Conservation (phyloP, 1,284 basidiomycete species). For the Puccinia coronata region DNA sequence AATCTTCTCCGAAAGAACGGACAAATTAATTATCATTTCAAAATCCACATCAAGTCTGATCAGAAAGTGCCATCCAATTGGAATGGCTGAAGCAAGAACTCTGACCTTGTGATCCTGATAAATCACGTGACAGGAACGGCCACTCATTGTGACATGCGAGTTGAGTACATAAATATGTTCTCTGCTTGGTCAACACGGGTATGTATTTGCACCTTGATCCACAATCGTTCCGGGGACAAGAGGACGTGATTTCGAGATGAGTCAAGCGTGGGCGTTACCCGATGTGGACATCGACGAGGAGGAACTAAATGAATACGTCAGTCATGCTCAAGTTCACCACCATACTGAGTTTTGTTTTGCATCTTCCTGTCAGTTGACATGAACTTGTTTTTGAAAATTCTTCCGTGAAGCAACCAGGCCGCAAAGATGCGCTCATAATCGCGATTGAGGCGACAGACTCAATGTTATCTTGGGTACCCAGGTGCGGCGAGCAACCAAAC, state of each 20-base stretch:
- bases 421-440: constrained; percentile 29
- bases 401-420: background rate
- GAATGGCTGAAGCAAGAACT: no score
- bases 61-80: no score
- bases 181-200: no score
- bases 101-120: no score
- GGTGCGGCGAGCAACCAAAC: background rate
- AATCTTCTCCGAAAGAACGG: no score
- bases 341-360: no score
- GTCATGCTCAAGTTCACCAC: background rate
- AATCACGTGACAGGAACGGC: no score
- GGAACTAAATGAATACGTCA: background rate
- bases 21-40: no score
- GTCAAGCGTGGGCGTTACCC: background rate
- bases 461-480: background rate
- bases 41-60: no score
- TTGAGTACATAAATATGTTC: no score
- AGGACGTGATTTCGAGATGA: background rate
- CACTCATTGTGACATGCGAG: no score
- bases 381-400: background rate
- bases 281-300: background rate
- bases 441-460: constrained; percentile 37
- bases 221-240: background rate
- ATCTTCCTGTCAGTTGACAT: background rate
- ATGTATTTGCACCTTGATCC: no score